A percentile compares a stretch with the other conserved stretches of the same genome.
phyloP scores from a whole-genome alignment of 139 green algal species.

The Chlamydomonas schloesseri region DNA sequence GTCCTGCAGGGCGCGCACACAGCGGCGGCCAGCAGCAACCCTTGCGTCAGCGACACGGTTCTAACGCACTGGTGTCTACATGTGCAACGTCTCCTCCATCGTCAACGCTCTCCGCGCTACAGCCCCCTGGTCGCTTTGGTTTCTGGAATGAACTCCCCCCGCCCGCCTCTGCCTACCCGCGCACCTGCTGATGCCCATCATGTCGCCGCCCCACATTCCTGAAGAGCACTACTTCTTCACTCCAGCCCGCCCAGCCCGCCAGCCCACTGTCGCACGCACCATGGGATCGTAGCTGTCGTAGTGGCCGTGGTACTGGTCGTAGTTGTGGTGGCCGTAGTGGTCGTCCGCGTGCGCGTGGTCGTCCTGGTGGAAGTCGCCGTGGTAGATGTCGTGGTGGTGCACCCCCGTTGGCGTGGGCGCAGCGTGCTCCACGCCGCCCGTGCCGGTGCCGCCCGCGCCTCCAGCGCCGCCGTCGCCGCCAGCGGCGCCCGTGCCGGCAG shows the following conservation, averaged over 20 bases:
- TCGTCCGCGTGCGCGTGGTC: background rate
- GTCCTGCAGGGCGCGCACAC: background rate
- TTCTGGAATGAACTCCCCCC: too few relatives aligned
- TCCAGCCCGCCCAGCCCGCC: too few relatives aligned
- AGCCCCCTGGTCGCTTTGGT: too few relatives aligned
- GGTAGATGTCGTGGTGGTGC: conserved; percentile 27
- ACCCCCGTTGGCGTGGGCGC: background rate
- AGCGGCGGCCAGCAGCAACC: background rate
- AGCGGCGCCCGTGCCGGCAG: background rate
- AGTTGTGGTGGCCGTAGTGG: background rate
- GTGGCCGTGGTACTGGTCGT: conserved; percentile 42
- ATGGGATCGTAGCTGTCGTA: conserved; percentile 38
- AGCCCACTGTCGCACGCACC: conserved; percentile 2
- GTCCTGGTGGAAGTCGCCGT: conserved; percentile 3
- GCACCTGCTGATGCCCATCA: too few relatives aligned
- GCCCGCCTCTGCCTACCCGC: too few relatives aligned
- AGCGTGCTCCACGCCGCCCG: background rate
- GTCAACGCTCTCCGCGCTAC: too few relatives aligned
- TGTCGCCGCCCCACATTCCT: too few relatives aligned
- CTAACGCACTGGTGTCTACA: too few relatives aligned
- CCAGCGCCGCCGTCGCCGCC: background rate
- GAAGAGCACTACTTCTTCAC: too few relatives aligned
- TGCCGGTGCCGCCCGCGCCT: background rate
- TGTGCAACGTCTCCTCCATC: too few relatives aligned
- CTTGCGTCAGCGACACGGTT: background rate